phyloP scores from a whole-genome alignment of 805 yeast species.

The Metschnikowia peoriensis region DNA sequence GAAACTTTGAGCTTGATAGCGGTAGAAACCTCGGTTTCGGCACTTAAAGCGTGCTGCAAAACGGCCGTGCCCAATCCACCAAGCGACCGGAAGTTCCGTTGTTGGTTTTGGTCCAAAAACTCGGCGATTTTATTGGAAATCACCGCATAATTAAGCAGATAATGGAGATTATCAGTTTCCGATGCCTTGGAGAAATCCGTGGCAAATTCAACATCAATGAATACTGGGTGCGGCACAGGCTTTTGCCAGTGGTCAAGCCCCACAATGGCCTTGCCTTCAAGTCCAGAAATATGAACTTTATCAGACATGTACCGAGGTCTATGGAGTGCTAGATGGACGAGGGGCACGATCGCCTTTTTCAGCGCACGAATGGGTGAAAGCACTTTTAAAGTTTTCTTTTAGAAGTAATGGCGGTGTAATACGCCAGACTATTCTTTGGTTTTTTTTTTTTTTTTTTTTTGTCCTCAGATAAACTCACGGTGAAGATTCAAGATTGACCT shows the following conservation, averaged over 20 bases:
- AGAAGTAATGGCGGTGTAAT: too few relatives aligned
- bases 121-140: slow-evolving; percentile 64
- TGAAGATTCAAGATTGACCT: too few relatives aligned
- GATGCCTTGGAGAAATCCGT: slow-evolving; percentile 77
- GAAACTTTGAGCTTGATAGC: slow-evolving; percentile 39
- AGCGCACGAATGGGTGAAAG: slow-evolving; percentile 10
- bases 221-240: slow-evolving; percentile 63
- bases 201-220: slow-evolving; percentile 54
- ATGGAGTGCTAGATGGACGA: slow-evolving; percentile 1
- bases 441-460: too few relatives aligned
- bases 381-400: slow-evolving; percentile 6
- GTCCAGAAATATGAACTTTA: slow-evolving; percentile 49
- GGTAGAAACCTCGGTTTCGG: slow-evolving; percentile 45
- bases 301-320: slow-evolving; percentile 24
- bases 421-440: too few relatives aligned
- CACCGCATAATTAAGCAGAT: slow-evolving; percentile 87
- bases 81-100: slow-evolving; percentile 41
- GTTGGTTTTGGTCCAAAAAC: slow-evolving; percentile 44
- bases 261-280: slow-evolving; percentile 59
- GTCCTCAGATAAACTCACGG: too few relatives aligned
- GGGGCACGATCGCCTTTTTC: slow-evolving; percentile 12
- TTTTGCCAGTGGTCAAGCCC: slow-evolving; percentile 78
- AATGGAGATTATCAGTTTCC: slow-evolving; percentile 72
- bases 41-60: slow-evolving; percentile 37
- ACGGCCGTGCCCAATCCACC: slow-evolving; percentile 50